Evolutionary conservation across 257 asterid species (phyloP), one percentile per base, ranked within the genome.

Genomic region (Rehmannia glutinosa): DNA sequence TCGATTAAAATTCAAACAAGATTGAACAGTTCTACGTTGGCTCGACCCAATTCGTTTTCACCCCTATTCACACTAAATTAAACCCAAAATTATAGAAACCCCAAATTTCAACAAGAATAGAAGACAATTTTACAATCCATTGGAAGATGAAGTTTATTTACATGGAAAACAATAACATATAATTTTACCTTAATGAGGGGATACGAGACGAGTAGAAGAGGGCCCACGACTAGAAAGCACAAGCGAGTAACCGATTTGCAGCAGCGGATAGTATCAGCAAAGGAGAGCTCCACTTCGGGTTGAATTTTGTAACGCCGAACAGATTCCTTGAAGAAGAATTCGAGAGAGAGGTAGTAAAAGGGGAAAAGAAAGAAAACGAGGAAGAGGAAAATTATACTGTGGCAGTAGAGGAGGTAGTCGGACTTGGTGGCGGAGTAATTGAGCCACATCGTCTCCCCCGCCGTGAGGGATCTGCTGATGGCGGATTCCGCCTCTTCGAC

Each of bases 201-300:
- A 55, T 81, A 92, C 4, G 97, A 89, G 16, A 89, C 89, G 52
- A 89, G 92, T 13, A 89, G 97, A 4, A 89, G 94, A 9, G 98
- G 98, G 2, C 98, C 96, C 6, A 92, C 97, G 12, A 89, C 79
- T 28, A 92, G 77, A 73, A 87, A 69, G 78, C 89, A 92, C 86
- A 76, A 80, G 67, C 90, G 89, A 96, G 89, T 89, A 50, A 92
- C 98, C 8, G 91, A 77, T 75, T 84, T 87, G 79, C 87, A 92
- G 75, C 98, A 92, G 36, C 59, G 54, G 69, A 89, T 60, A 11
- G 75, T 57, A 15, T 92, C 97, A 6, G 87, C 69, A 8, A 81
- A 49, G 1, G 95, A 70, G 62, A 87, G 87, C 13, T 72, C 77
- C 51, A 89, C 95, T 41, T 87, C 89, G 36, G 97, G 95, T 51